Base-by-base conservation (phyloP, 2,329 filamentous ascomycete genomes). In the Microsporum ferrugineum region DNA sequence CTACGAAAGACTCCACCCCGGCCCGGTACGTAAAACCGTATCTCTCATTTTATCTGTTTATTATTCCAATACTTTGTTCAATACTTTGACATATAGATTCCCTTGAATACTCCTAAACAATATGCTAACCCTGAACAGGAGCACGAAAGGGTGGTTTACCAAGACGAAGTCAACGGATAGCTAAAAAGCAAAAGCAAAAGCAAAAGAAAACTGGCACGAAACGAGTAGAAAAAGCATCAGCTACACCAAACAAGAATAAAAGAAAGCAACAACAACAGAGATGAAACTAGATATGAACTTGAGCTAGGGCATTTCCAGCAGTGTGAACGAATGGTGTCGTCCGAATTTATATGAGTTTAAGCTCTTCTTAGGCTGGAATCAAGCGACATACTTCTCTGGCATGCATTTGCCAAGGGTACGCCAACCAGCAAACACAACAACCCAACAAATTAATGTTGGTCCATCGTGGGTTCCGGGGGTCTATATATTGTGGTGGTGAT, bases 111-210 rank as follows among this genome's bases (percentile, higher is more conserved):
- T 8, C 12, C 7, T n/a, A 8, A 41, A 38, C 17, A 17, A 12
- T n/a, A 29, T 57, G 12, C 55, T 43, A 57, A 57, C 17, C 14
- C 6, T 8, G 17, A 41, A 29, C 12, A 57, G 39, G 36, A 29
- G 36, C 34, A 36, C 55, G 34, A 14, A 43, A 57, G 36, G n/a
- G 36, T 4, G 34, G 36, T 10, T 17, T 34, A 29, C 55, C 55
- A 29, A 57, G 55, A 33, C n/a, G 55, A 43, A 57, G 55, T 33
- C 34, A 43, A 23, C 55, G 55, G 27, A 41, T 57, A 29, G 55
- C 55, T n/a, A 39, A 57, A 29, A 57, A 41, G 31, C 55, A 41
- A 41, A 29, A 31, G 17, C 51, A 55, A 36, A 55, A 31, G 17
- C 51, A 55, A 36, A 55, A 55, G 51, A 55, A 55, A 10, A 7